Conservation (phyloP, 345 rosid species). For the Eucalyptus erythrocorys region DNA sequence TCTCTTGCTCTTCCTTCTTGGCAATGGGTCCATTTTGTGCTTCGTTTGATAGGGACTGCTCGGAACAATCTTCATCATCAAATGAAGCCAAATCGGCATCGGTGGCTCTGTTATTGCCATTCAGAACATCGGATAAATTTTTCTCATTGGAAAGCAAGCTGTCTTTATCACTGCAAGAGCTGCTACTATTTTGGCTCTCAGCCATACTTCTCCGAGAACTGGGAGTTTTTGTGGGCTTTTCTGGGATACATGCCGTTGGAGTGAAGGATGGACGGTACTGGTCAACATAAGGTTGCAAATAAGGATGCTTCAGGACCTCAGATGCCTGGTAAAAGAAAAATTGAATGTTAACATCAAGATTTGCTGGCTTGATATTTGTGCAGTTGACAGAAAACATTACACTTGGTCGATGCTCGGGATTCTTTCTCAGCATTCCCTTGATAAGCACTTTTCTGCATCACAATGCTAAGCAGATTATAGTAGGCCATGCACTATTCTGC, state of each 20-base stretch:
- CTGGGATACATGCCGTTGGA: constrained; percentile 27
- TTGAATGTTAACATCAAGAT: background rate
- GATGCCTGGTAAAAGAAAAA: constrained; percentile 50
- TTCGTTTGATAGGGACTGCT: constrained; percentile 29
- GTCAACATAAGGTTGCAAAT: constrained; percentile 81
- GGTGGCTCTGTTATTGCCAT: constrained; percentile 29
- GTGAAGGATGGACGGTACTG: constrained; percentile 55
- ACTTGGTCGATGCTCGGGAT: constrained; percentile 93
- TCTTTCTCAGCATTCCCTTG: constrained; percentile 95
- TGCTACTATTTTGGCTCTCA: constrained; percentile 86
- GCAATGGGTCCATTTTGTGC: constrained; percentile 23
- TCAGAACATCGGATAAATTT: constrained; percentile 16
- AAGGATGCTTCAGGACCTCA: constrained; percentile 94
- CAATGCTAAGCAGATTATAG: constrained; percentile 1
- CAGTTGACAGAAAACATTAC: constrained; percentile 35
- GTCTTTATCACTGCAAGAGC: constrained; percentile 73
- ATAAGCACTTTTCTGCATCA: constrained; percentile 70
- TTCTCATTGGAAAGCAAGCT: constrained; percentile 56
- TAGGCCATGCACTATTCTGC: background rate
- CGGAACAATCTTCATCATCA: constrained; percentile 52
- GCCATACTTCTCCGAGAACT: constrained; percentile 55
- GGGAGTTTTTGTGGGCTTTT: constrained; percentile 36
- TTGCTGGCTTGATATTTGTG: background rate
- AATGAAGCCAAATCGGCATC: constrained; percentile 44
- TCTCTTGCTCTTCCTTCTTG: constrained; percentile 39